Evolutionary conservation across 1,139 yeast species (phyloP).

Genomic region (Meyerozyma carpophila): DNA sequence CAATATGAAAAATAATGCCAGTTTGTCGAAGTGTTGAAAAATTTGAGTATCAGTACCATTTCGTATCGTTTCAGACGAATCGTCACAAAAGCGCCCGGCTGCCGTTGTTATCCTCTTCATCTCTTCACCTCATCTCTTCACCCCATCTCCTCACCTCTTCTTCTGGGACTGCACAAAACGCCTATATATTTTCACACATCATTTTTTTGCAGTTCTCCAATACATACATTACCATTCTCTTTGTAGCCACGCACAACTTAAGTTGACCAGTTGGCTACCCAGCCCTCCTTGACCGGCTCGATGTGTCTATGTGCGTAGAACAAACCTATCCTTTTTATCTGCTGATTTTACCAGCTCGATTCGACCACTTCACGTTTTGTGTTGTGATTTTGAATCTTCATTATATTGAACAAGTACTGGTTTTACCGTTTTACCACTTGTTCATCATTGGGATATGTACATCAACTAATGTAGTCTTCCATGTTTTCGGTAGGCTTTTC

Average conservation of each 20-base stretch:
- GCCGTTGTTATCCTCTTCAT: too few species aligned
- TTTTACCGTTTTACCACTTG: constrained; percentile 2
- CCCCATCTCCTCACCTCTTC: too few species aligned
- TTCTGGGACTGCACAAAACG: not conserved
- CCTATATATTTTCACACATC: not conserved
- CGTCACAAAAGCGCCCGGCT: too few species aligned
- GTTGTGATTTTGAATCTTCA: not conserved
- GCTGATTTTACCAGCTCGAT: not conserved
- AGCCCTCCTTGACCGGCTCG: constrained; percentile 24
- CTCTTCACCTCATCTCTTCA: not conserved
- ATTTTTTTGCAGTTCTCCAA: not conserved
- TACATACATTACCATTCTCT: not conserved
- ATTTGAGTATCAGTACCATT: too few species aligned
- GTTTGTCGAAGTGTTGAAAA: too few species aligned
- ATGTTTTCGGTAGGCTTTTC: constrained; percentile 5
- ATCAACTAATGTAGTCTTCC: constrained; percentile 8
- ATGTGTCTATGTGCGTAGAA: constrained; percentile 51
- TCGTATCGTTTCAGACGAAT: too few species aligned
- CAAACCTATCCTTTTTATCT: constrained; percentile 5
- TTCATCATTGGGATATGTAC: constrained; percentile 10
- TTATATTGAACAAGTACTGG: not conserved
- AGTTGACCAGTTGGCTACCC: constrained; percentile 13
- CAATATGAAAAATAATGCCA: too few species aligned
- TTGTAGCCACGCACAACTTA: constrained; percentile 12
- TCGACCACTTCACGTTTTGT: constrained; percentile 5